These are phyloP conservation scores for Hanseniaspora vineae DNA, from an alignment of 805 yeast genomes.

Conservation along the genomic window DNA sequence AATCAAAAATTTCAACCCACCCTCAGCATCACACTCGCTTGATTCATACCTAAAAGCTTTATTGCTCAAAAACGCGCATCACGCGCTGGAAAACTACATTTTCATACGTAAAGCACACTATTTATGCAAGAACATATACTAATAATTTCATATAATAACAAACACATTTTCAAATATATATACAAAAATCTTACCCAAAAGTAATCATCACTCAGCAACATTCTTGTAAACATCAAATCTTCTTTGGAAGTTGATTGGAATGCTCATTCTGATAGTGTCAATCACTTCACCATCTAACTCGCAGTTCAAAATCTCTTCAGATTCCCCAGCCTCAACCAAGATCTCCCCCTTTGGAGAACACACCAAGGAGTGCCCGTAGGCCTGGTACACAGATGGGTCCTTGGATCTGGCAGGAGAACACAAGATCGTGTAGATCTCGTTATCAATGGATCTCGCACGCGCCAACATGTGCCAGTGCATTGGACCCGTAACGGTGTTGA, in stretches of 20 bases:
- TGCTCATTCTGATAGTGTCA: constrained; percentile 44
- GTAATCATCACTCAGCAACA: constrained; percentile 10
- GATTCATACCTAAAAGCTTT: too few species aligned
- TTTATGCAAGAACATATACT: background rate
- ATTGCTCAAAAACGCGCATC: too few species aligned
- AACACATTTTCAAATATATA: too few species aligned
- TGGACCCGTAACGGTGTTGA: constrained; percentile 77
- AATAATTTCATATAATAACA: background rate
- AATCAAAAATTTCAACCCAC: too few species aligned
- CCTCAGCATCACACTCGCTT: background rate
- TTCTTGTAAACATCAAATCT: constrained; percentile 45
- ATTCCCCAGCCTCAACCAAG: constrained; percentile 63
- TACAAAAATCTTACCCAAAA: too few species aligned
- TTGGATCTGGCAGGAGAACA: constrained; percentile 85
- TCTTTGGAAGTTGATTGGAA: constrained; percentile 60
- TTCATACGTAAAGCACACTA: too few species aligned
- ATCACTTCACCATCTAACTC: constrained; percentile 54
- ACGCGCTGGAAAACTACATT: too few species aligned
- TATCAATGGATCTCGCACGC: constrained; percentile 61
- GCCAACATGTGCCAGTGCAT: constrained; percentile 72
- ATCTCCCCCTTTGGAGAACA: constrained; percentile 52
- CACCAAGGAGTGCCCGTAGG: constrained; percentile 55
- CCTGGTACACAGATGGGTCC: constrained; percentile 40
- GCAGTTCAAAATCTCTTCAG: constrained; percentile 63
- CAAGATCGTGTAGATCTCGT: constrained; percentile 55